These are phyloP conservation scores for Parascedosporium putredinis DNA, from an alignment of 2,329 filamentous ascomycete genomes.

Conservation along the genomic window DNA sequence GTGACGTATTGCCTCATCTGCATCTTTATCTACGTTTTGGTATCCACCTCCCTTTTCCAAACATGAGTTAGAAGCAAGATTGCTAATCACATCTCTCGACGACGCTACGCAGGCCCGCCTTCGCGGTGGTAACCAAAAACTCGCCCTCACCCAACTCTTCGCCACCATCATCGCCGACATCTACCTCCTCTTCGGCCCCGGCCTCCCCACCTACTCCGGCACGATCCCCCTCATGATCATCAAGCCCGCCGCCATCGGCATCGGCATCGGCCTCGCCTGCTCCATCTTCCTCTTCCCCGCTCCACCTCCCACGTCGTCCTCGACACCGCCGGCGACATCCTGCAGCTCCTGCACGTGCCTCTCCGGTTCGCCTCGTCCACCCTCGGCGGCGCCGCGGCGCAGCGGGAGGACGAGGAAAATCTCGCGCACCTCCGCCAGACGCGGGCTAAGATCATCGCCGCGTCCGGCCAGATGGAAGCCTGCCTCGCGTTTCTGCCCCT, in stretches of 20 bases:
- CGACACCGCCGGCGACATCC: background rate
- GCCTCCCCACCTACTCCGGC: conserved; percentile 28
- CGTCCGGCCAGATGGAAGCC: conserved; percentile 27
- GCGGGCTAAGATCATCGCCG: conserved; percentile 19
- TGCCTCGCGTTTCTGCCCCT: conserved; percentile 32
- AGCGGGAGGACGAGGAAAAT: conserved; percentile 11
- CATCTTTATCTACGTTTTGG: conserved; percentile 30
- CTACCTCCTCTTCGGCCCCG: conserved; percentile 31
- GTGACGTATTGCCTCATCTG: conserved; percentile 27
- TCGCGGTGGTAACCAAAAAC: conserved; percentile 33
- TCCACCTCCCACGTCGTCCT: conserved; percentile 34
- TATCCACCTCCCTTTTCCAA: no score
- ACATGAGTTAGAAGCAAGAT: no score
- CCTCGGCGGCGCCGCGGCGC: conserved; percentile 22
- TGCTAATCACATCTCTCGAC: background rate
- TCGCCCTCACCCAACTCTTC: conserved; percentile 32
- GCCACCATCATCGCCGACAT: conserved; percentile 35
- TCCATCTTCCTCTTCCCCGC: conserved; percentile 35
- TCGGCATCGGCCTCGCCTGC: conserved; percentile 32
- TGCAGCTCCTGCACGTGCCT: conserved; percentile 23
- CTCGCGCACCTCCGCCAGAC: conserved; percentile 20
- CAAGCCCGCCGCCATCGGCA: conserved; percentile 33
- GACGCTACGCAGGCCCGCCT: conserved; percentile 22
- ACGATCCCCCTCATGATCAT: conserved; percentile 28
- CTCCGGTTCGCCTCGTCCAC: conserved; percentile 21